Conservation (phyloP, 495 filamentous ascomycete genomes). For the Entonaema liquescens region DNA sequence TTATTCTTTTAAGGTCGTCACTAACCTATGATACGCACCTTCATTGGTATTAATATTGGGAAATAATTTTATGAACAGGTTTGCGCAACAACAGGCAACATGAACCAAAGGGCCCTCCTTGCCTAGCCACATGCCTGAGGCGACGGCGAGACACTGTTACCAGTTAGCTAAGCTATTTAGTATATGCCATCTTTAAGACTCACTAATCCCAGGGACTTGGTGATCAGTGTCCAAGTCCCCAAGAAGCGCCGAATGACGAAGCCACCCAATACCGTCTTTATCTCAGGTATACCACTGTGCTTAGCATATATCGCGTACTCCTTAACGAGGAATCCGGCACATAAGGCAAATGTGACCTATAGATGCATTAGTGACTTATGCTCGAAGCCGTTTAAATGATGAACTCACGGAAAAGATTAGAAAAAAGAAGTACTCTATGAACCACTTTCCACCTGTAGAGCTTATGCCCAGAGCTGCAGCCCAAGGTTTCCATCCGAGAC, state of each 20-base stretch:
- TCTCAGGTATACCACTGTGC: slow-evolving; percentile 97
- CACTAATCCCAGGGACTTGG: slow-evolving; percentile 92
- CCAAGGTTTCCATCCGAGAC: slow-evolving; percentile 88
- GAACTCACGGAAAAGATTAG: slow-evolving; percentile 76
- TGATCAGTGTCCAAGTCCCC: slow-evolving; percentile 89
- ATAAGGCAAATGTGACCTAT: slow-evolving; percentile 80
- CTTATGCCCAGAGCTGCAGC: slow-evolving; percentile 71
- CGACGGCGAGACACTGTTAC: slow-evolving; percentile 84
- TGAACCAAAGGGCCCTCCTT: slow-evolving; percentile 98
- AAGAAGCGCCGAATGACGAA: slow-evolving; percentile 93
- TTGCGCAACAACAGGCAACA: slow-evolving; percentile 97
- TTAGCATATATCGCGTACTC: slow-evolving; percentile 88
- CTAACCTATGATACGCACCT: slow-evolving; percentile 59
- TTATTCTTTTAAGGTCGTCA: background rate
- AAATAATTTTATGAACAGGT: slow-evolving; percentile 92
- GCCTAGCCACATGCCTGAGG: slow-evolving; percentile 96
- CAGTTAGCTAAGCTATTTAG: slow-evolving; percentile 36
- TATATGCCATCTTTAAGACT: slow-evolving; percentile 38
- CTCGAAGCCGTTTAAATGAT: background rate
- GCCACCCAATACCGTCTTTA: slow-evolving; percentile 94
- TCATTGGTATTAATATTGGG: slow-evolving; percentile 86
- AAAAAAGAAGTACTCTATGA: slow-evolving; percentile 88
- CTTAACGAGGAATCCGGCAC: slow-evolving; percentile 81
- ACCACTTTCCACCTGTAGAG: slow-evolving; percentile 74
- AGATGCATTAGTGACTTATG: slow-evolving; percentile 32